Conservation (phyloP, 1,139 yeast genomes). For the Debaryomycetaceae sp. region DNA sequence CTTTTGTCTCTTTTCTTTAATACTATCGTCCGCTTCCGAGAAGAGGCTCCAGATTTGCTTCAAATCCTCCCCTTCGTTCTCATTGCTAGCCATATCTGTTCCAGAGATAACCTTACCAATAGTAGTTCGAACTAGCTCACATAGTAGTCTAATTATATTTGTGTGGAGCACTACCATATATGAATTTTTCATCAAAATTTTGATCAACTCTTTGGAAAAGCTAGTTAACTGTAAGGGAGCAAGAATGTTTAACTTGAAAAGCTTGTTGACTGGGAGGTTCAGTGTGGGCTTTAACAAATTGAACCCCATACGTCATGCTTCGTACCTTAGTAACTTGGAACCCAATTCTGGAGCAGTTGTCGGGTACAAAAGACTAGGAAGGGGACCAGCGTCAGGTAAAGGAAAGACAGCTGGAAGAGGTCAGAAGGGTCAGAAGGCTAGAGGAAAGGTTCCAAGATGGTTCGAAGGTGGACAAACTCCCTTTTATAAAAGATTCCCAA, state of each 20-base stretch:
- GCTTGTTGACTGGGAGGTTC: constrained; percentile 1
- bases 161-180: not conserved
- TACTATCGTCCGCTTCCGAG: constrained; percentile 33
- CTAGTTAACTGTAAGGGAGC: not conserved
- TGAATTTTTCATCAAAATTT: not conserved
- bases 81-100: constrained; percentile 3
- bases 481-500: constrained; percentile 81
- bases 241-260: constrained; percentile 3
- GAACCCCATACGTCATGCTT: constrained; percentile 14
- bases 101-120: not conserved
- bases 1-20: constrained; percentile 28
- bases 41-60: constrained; percentile 32
- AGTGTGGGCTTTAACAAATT: constrained; percentile 5
- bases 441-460: constrained; percentile 88
- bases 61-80: constrained; percentile 26
- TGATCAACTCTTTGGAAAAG: constrained; percentile 1
- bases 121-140: not conserved
- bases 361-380: constrained; percentile 72
- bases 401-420: constrained; percentile 98
- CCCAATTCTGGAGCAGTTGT: constrained; percentile 42
- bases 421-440: constrained; percentile 97
- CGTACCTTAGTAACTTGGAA: constrained; percentile 34
- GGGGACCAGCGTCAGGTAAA: constrained; percentile 93
- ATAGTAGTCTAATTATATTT: not conserved
- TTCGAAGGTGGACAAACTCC: constrained; percentile 99